These are phyloP conservation scores for Aspergillus japonicus DNA, from an alignment of 2,329 filamentous ascomycete genomes.

Conservation along the genomic window DNA sequence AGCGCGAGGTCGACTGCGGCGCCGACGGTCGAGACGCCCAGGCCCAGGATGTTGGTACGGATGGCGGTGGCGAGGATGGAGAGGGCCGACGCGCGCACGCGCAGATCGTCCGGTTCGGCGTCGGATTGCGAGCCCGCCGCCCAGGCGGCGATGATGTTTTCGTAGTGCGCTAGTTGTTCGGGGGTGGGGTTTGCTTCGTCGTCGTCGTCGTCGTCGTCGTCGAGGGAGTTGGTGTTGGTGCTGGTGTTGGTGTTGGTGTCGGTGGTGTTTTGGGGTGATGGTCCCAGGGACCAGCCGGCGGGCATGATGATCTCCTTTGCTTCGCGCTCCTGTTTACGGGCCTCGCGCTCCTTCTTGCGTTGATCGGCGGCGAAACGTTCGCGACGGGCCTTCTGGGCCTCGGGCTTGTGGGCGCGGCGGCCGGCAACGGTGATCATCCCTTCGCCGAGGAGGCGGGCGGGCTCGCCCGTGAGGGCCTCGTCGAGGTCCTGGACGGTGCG, in stretches of 20 bases:
- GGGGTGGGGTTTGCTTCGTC: conserved; percentile 38
- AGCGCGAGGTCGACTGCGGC: conserved; percentile 43
- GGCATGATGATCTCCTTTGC: conserved; percentile 26
- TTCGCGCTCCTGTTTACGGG: conserved; percentile 27
- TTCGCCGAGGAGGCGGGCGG: conserved; percentile 39
- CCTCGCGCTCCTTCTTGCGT: conserved; percentile 28
- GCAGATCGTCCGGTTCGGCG: conserved; percentile 44
- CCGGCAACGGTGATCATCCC: conserved; percentile 42
- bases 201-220: conserved; percentile 20
- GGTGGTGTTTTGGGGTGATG: conserved; percentile 21
- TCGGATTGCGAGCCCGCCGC: conserved; percentile 39
- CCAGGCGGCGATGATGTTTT: conserved; percentile 43
- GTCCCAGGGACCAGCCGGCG: conserved; percentile 28
- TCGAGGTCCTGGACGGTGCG: conserved; percentile 44
- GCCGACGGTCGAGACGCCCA: conserved; percentile 36
- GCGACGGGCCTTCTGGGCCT: conserved; percentile 33
- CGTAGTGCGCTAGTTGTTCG: conserved; percentile 33
- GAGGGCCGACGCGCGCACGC: conserved; percentile 43
- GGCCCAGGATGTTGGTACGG: conserved; percentile 40
- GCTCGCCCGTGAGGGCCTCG: conserved; percentile 37
- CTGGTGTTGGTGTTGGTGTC: conserved; percentile 1
- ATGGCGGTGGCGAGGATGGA: conserved; percentile 45
- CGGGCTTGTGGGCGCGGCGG: conserved; percentile 37
- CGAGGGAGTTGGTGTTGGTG: background rate
- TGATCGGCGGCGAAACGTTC: conserved; percentile 28